Evolutionary conservation across 2,329 filamentous ascomycete species (phyloP), one percentile per base, ranked within the genome.

Genomic region (Clonostachys sp.): DNA sequence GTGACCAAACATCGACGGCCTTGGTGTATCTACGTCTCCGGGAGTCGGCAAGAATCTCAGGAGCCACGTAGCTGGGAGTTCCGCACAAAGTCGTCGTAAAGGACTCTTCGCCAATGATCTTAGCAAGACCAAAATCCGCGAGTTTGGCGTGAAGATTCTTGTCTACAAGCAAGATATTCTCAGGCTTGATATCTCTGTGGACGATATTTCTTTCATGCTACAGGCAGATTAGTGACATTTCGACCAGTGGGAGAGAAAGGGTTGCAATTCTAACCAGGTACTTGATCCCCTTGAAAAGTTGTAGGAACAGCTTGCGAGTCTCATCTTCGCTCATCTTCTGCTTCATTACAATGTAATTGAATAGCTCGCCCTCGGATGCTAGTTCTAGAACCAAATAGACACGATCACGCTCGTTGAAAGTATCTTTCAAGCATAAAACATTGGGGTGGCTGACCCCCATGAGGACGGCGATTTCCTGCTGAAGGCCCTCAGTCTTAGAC

Each of bases 371-470:
- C 66, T 96, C 91, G 0, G 90, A 76, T 3, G 92, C 92, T 56
- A 97, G 77, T 64, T 99, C 94, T 44, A 97, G 71, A 12, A 99
- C 86, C 40, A 99, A 74, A 63, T 96, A 97, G 17, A 96, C 90
- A 2, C 89, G 89, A 55, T 94, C 90, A 44, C 80, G 79, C 64
- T 99, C 94, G 59, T 95, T 89, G 63, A 96, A 99, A 0, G 91
- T 96, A 55, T 96, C 91, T 65, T 95, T 96, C 47, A 99, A 74
- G 62, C 91, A 96, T 13, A 99, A 75, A 46, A 99, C 80, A 55
- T 95, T 94, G 5, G 91, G 89, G 65, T 99, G 94, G 62, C 88
- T 95, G 51, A 99, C 90, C n/a, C 91, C 84, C 91, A 96, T 97
- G 51, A 99, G 72, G 14, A 99, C 89, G 18, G 89, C 92, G 62